These are phyloP conservation scores for Prunus yedoensis DNA, from an alignment of 331 rosid species.

Conservation along the genomic window DNA sequence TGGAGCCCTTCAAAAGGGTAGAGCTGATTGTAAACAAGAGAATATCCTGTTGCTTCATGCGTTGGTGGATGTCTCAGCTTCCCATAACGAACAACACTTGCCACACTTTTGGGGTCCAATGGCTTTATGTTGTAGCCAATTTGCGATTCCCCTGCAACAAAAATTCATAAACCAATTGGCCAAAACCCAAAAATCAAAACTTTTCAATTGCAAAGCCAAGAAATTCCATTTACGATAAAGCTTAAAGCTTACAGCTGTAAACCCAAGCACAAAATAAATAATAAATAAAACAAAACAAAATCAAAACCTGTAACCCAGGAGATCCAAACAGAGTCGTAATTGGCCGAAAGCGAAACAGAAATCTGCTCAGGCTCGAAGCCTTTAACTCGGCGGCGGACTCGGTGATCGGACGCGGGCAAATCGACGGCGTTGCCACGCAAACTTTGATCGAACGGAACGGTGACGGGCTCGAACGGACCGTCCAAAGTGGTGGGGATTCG, in stretches of 20 bases:
- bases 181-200: background rate
- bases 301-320: constrained; percentile 81
- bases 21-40: constrained; percentile 68
- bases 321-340: constrained; percentile 69
- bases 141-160: constrained; percentile 63
- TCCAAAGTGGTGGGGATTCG: constrained; percentile 67
- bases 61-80: constrained; percentile 34
- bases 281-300: background rate
- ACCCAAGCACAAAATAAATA: background rate
- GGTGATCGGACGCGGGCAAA: constrained; percentile 61
- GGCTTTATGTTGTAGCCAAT: constrained; percentile 67
- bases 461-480: constrained; percentile 68
- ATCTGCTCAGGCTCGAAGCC: constrained; percentile 84
- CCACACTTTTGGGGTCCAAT: constrained; percentile 59
- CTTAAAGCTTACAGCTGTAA: background rate
- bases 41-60: constrained; percentile 56
- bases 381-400: constrained; percentile 49
- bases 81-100: constrained; percentile 62
- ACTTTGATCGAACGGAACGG: constrained; percentile 53
- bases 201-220: background rate
- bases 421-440: constrained; percentile 66
- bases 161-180: constrained; percentile 8
- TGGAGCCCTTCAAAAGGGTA: constrained; percentile 82
- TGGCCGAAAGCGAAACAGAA: constrained; percentile 62
- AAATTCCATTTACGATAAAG: background rate